phyloP scores from a whole-genome alignment of 345 rosid genomes.

The Zanthoxylum bungeanum region DNA sequence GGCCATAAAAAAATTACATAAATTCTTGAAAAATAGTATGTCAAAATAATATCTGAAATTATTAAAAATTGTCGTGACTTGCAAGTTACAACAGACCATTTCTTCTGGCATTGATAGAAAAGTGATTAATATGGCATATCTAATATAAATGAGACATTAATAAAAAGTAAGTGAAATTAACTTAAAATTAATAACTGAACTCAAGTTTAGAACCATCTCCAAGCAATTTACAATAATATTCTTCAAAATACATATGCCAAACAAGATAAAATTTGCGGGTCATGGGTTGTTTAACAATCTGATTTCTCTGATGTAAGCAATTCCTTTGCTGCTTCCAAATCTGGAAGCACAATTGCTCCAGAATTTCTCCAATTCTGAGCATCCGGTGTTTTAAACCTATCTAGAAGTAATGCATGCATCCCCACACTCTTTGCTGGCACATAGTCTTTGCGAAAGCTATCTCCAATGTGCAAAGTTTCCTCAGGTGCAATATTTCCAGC shows the following conservation, averaged over 20 bases:
- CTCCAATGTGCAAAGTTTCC: conserved; percentile 78
- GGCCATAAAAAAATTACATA: background rate
- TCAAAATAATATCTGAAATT: background rate
- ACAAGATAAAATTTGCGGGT: background rate
- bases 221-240: background rate
- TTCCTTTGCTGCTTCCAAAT: conserved; percentile 64
- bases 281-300: conserved; percentile 17
- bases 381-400: conserved; percentile 81
- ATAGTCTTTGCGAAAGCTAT: conserved; percentile 90
- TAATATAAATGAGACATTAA: too few species aligned
- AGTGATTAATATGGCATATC: background rate
- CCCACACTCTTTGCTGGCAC: conserved; percentile 78
- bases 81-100: too few species aligned
- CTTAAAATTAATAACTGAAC: background rate
- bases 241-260: background rate
- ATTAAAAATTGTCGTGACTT: background rate
- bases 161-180: background rate
- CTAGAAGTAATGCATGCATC: conserved; percentile 85
- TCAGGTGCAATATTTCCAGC: conserved; percentile 78
- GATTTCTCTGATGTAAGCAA: conserved; percentile 47
- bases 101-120: background rate
- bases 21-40: background rate
- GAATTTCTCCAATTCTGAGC: conserved; percentile 78
- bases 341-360: conserved; percentile 81
- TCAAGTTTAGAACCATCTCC: background rate